Conservation (phyloP, 345 rosid species). For the Syzygium aromaticum region DNA sequence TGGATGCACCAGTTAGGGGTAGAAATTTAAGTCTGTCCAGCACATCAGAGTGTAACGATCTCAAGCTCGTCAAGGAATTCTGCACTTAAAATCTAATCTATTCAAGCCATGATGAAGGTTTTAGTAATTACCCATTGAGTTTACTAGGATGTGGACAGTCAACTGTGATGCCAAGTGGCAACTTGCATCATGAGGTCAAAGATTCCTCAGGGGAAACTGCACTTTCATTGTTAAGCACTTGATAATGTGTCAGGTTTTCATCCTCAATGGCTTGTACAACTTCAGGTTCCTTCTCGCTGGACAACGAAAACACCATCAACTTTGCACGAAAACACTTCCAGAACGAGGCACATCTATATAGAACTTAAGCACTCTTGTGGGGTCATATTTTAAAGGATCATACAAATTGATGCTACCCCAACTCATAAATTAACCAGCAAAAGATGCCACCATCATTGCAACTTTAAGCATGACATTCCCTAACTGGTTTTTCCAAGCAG, state of each 20-base stretch:
- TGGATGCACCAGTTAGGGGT: not conserved
- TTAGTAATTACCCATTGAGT: not conserved
- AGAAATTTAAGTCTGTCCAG: not conserved
- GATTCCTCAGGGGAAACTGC: not conserved
- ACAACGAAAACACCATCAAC: not conserved
- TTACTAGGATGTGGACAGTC: not conserved
- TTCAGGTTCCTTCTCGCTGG: conserved; percentile 17
- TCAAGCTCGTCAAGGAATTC: not conserved
- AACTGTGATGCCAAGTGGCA: not conserved
- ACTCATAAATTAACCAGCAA: not conserved
- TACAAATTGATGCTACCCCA: not conserved
- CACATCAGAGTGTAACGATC: not conserved
- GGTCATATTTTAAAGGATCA: not conserved
- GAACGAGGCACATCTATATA: not conserved
- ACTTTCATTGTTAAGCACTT: conserved; percentile 13
- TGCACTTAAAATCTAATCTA: not conserved
- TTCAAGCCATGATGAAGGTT: not conserved
- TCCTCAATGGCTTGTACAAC: not conserved
- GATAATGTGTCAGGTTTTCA: conserved; percentile 6
- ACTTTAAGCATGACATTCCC: not conserved
- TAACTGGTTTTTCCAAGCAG: not conserved
- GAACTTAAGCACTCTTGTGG: not conserved
- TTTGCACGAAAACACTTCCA: not conserved
- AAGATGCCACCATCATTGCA: not conserved
- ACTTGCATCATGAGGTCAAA: not conserved